phyloP scores from a whole-genome alignment of 202 grass and related monocot species.

The Setaria italica region DNA sequence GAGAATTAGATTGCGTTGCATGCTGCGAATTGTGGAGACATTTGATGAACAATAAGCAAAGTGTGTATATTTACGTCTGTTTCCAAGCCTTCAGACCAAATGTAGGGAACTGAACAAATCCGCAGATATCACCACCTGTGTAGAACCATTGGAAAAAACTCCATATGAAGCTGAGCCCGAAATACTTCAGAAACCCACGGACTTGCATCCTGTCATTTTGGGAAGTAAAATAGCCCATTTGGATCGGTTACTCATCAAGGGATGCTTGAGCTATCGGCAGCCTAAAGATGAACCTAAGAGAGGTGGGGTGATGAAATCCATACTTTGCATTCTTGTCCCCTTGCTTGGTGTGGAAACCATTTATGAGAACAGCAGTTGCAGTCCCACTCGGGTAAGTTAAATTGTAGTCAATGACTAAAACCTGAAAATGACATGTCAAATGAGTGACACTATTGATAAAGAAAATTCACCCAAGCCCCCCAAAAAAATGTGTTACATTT shows the following conservation, averaged over 20 bases:
- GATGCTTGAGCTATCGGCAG: not conserved
- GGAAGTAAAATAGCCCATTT: constrained; percentile 18
- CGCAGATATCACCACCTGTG: constrained; percentile 73
- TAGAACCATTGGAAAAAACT: constrained; percentile 98
- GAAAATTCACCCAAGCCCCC: no score
- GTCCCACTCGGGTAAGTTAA: constrained; percentile 92
- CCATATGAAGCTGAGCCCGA: constrained; percentile 75
- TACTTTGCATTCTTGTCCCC: constrained; percentile 87
- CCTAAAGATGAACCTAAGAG: not conserved
- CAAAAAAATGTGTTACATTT: not conserved
- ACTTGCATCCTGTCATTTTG: constrained; percentile 66
- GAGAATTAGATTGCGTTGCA: not conserved
- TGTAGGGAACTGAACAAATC: constrained; percentile 93
- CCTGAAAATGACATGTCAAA: constrained; percentile 53
- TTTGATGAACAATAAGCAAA: constrained; percentile 4
- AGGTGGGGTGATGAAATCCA: constrained; percentile 6
- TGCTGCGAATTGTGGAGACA: not conserved
- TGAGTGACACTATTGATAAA: not conserved
- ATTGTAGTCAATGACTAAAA: constrained; percentile 86
- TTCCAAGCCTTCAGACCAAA: constrained; percentile 90
- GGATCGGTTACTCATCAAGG: not conserved
- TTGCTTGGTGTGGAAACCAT: constrained; percentile 76
- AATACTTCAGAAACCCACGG: constrained; percentile 74
- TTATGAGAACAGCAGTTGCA: constrained; percentile 92
- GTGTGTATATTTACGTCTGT: constrained; percentile 63